Evolutionary conservation across 371 early-diverging fungal species (phyloP).

Genomic region (Haplosporangium sp.): DNA sequence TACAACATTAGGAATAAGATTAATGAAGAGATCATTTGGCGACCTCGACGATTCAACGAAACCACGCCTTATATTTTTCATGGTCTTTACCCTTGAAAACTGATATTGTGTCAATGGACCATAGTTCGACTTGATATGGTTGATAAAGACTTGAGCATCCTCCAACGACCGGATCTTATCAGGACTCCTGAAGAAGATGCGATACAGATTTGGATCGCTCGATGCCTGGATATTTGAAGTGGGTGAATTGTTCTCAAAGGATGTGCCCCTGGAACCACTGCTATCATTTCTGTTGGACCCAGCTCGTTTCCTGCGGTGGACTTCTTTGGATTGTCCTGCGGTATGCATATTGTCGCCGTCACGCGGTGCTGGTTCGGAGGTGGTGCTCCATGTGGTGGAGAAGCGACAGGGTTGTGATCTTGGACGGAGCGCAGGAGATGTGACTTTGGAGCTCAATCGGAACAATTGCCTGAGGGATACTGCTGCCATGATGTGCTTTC

Average conservation of each 20-base stretch:
- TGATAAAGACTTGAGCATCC: conserved; percentile 53
- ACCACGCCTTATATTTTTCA: too few relatives aligned
- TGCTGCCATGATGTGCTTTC: neutral
- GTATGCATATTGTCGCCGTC: neutral
- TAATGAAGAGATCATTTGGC: neutral
- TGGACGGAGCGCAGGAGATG: neutral
- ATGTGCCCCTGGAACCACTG: neutral
- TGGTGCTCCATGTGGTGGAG: neutral
- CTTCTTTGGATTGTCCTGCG: too few relatives aligned
- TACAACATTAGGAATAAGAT: conserved; percentile 1
- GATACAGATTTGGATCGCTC: conserved; percentile 28
- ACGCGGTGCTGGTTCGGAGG: neutral
- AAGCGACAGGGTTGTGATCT: conserved; percentile 4
- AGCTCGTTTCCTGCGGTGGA: too few relatives aligned
- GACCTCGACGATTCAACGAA: too few relatives aligned
- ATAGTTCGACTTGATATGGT: conserved; percentile 39
- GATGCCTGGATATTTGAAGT: neutral
- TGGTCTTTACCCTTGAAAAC: conserved; percentile 38
- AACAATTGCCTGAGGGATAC: neutral
- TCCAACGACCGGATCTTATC: conserved; percentile 50
- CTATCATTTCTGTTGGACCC: neutral
- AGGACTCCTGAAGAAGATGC: conserved; percentile 44
- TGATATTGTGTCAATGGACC: conserved; percentile 52
- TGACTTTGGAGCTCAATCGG: neutral
- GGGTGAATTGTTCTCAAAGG: neutral